Conservation (phyloP, 2,329 filamentous ascomycete species). For the Colletotrichum melonis region DNA sequence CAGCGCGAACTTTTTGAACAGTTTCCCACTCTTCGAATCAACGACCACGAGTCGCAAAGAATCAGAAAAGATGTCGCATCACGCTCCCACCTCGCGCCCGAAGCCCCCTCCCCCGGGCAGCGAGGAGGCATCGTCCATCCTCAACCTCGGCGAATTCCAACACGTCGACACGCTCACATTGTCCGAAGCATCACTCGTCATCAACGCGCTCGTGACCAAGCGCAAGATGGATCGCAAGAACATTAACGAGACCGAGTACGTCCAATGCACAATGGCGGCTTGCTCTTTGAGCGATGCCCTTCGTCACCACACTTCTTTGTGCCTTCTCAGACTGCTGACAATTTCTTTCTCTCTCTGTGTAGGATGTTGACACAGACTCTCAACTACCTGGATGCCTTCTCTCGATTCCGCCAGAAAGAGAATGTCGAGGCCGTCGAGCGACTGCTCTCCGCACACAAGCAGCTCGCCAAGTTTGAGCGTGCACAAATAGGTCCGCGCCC, state of each 20-base stretch:
- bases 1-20: not conserved
- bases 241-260: constrained; percentile 82
- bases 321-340: not conserved
- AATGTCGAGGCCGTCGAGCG: constrained; percentile 95
- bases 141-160: constrained; percentile 94
- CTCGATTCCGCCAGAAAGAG: constrained; percentile 94
- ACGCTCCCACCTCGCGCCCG: constrained; percentile 65
- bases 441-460: constrained; percentile 80
- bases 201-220: constrained; percentile 88
- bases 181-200: constrained; percentile 90
- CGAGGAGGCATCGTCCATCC: constrained; percentile 84
- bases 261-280: constrained; percentile 1
- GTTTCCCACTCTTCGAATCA: not conserved
- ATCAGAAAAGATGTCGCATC: constrained; percentile 29
- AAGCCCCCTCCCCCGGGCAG: constrained; percentile 80
- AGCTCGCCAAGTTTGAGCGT: constrained; percentile 91
- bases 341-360: not conserved
- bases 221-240: constrained; percentile 83
- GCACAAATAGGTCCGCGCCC: constrained; percentile 80
- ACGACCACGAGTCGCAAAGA: not conserved
- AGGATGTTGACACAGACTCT: constrained; percentile 88
- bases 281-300: not conserved
- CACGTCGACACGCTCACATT: constrained; percentile 91
- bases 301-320: not conserved
- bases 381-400: constrained; percentile 94